phyloP scores from a whole-genome alignment of 345 rosid genomes.

The Populus deltoides region DNA sequence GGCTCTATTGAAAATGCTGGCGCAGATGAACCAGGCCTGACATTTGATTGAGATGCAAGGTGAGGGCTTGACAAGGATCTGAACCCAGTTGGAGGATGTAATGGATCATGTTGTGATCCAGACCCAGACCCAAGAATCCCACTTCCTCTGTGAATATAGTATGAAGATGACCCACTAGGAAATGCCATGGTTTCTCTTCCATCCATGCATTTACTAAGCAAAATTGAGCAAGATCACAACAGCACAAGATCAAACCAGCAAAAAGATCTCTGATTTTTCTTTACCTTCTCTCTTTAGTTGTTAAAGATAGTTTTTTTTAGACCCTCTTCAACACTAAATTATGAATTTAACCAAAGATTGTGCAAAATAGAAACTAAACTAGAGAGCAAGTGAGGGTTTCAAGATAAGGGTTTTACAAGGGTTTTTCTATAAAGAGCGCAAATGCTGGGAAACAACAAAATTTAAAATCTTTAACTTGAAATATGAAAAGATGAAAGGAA shows the following conservation, averaged over 20 bases:
- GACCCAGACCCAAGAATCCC: conserved; percentile 50
- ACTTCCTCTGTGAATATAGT: conserved; percentile 75
- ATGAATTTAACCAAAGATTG: neutral
- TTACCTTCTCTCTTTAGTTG: neutral
- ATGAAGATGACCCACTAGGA: conserved; percentile 74
- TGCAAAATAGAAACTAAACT: neutral
- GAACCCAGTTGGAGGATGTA: conserved; percentile 55
- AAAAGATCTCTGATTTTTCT: neutral
- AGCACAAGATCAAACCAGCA: neutral
- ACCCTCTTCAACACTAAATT: neutral
- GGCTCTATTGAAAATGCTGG: conserved; percentile 53
- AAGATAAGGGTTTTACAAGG: conserved; percentile 16
- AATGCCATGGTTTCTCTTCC: conserved; percentile 90
- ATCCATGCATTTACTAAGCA: conserved; percentile 84
- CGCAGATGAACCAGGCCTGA: conserved; percentile 33
- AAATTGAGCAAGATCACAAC: conserved; percentile 14
- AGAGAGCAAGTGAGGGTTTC: neutral
- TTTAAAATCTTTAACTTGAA: neutral
- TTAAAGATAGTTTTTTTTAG: conserved; percentile 7
- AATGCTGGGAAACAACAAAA: neutral
- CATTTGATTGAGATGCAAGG: conserved; percentile 45
- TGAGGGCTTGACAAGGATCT: conserved; percentile 54
- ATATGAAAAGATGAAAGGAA: neutral
- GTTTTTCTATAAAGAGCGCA: neutral
- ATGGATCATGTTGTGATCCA: conserved; percentile 47